Evolutionary conservation across 805 yeast species (phyloP), one percentile per base, ranked within the genome.

Genomic region (Candida stauntonica): DNA sequence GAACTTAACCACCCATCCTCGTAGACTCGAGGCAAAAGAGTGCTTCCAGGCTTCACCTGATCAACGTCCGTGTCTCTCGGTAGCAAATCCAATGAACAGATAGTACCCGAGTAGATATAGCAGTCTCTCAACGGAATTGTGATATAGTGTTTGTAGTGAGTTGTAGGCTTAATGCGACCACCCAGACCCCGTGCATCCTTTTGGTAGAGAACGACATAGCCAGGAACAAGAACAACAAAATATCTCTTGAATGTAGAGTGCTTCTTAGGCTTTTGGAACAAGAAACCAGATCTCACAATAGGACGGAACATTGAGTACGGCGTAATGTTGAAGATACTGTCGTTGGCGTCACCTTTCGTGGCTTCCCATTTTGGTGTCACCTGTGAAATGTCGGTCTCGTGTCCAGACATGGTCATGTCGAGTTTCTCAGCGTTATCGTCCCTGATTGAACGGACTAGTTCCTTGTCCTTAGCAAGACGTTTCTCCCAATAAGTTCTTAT

Each of bases 1-100:
- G 77, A 67, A 2, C 94, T 81, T 46, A 70, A 73, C 87, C 94
- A 83, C 0, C 96, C 96, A 60, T 88, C 95, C 2, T 72, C 62
- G 54, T 84, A 88, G 0, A 82, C 65, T 26, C 94, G 64, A 0
- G 97, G 95, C 21, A 83, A 55, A 0, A 79, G 62, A 33, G 72
- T 69, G 5, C 67, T 69, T 0, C 81, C 85, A 0, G 84, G 81
- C 40, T 70, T 37, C 7, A 23, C 61, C 16, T 61, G 55, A 3
- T 64, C 63, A 40, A 78, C 77, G 18, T 68, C 71, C 17, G 57
- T 61, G 35, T 66, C 72, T 11, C 75, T 59, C 9, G 59, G 52
- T 21, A 80, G 54, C 19, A 87, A 62, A 46, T 81, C 88, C 24
- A 69, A 54, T 11, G 67, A 70, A 3, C 89, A 76, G 2, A 74